Evolutionary conservation across 768 basidiomycete species (phyloP), one percentile per base, ranked within the genome.

Genomic region (Gymnopilus junonius): DNA sequence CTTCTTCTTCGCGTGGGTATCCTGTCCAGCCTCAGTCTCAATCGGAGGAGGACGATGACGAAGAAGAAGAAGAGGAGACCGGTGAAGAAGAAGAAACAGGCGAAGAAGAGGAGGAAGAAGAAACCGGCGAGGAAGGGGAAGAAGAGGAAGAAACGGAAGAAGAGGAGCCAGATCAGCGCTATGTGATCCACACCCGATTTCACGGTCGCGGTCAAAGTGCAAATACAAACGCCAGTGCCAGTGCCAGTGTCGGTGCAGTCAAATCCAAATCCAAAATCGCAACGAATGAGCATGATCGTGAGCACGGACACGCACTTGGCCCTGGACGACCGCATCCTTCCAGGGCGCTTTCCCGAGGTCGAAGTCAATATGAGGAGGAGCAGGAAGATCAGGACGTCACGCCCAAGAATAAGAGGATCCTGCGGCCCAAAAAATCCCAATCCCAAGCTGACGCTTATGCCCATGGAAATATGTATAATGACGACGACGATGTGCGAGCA

Each of bases 341-440:
- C 5, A 15, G 48, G n/a, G 48, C 48, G 0, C 48, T 51, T 20
- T 58, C 59, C 12, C 45, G 27, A 31, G 59, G 60, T 17, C 7
- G 59, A 39, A n/a, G 54, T 20, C 69, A 71, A 20, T 71, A 73
- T 0, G 69, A 73, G 3, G 73, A 74, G 11, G 70, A 70, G 14
- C 71, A 71, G 21, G 67, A 70, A 55, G 65, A 67, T 56, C 60
- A 59, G 27, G 55, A 57, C 23, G 23, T 17, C 29, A 58, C 51
- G 12, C 63, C 63, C 8, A 54, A 32, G 35, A 59, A 42, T 17
- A 42, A 23, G 17, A 5, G 14, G 17, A 7, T 32, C 8, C 5
- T 51, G 15, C 48, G 29, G 14, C 31, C 48, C 8, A 51, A 48
- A 12, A 48, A 48, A 14, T 15, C 12, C 12, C 69, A 69, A 35